A percentile compares a stretch with the other conserved stretches of the same genome.
Evolutionary conservation across 495 filamentous ascomycete genomes (phyloP).

Genomic region (Penicillium bialowiezense): DNA sequence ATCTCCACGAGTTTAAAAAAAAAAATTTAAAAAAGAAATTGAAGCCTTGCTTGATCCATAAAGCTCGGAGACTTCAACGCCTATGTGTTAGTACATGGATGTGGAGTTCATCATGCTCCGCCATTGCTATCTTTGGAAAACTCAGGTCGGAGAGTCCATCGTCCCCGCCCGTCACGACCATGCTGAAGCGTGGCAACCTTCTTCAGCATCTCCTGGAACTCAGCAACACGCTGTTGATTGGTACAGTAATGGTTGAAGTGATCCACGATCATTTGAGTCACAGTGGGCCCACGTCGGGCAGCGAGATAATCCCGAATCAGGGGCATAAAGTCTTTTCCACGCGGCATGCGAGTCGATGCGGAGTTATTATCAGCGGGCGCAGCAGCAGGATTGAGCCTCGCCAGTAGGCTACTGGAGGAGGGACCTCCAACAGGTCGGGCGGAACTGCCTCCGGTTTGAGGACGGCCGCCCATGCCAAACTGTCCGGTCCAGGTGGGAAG

Average conservation of each 20-base stretch:
- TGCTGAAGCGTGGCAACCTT: slow-evolving; percentile 55
- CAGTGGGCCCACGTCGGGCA: slow-evolving; percentile 66
- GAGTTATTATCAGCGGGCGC: slow-evolving; percentile 30
- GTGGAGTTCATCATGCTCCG: no score
- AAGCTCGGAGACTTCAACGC: no score
- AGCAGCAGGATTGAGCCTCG: slow-evolving; percentile 48
- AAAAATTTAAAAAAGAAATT: no score
- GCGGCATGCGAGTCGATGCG: slow-evolving; percentile 24
- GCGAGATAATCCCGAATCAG: slow-evolving; percentile 73
- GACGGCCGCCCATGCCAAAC: slow-evolving; percentile 67
- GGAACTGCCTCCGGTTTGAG: slow-evolving; percentile 27
- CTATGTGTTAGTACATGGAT: no score
- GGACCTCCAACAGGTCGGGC: slow-evolving; percentile 41
- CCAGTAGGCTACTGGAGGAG: slow-evolving; percentile 57
- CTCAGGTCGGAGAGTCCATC: slow-evolving; percentile 62
- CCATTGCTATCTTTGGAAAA: slow-evolving; percentile 28
- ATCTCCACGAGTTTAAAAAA: neutral
- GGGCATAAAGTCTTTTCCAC: slow-evolving; percentile 58
- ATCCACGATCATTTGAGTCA: slow-evolving; percentile 74
- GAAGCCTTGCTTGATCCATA: no score
- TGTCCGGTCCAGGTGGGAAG: slow-evolving; percentile 93
- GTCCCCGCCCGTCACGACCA: slow-evolving; percentile 50
- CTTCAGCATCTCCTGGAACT: slow-evolving; percentile 63
- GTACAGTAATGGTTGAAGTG: slow-evolving; percentile 69
- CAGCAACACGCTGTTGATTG: slow-evolving; percentile 51